Base-by-base conservation (phyloP, 495 filamentous ascomycete genomes). In the Aspergillus hancockii region DNA sequence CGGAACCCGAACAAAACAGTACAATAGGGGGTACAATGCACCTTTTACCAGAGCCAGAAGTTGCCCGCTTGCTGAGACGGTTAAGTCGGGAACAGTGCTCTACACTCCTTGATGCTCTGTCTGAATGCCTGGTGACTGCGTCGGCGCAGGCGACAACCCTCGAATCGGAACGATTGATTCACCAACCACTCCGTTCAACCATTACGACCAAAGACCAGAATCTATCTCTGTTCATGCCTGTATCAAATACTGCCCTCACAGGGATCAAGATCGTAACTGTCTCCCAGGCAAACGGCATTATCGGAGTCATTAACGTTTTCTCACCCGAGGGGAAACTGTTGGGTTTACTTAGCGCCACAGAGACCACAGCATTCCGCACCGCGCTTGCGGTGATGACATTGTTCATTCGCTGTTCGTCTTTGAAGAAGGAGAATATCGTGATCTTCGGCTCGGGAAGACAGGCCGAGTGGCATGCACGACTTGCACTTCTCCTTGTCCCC, bases 211-310 rank as follows among this genome's bases (percentile, higher is more conserved):
- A 88, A 69, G 85, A 89, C 32, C 79, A 74, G 43, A 75, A 87
- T 53, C 91, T 88, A 3, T 94, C 89, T 6, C 81, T 98, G 30
- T 95, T 96, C 73, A 98, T 97, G 94, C 94, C 94, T 1, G 90
- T 90, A 3, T 84, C 79, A 38, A 79, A 81, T 58, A 80, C 76
- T 31, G 70, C 73, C 41, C 83, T 69, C 34, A 77, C 81, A 12
- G 86, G 83, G 0, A 78, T 89, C 55, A 89, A 89, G 63, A 81
- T 87, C n/a, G 80, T 88, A n/a, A 76, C 76, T 7, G 71, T 73
- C 3, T 59, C 54, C 49, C 79, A 79, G 71, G 63, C 67, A 0
- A 53, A 58, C 7, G 74, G 71, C 22, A 71, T 75, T 54, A 85
- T 83, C 31, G 93, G 91, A 40, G 86, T 88, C 25, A 82, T 97